phyloP scores from a whole-genome alignment of 768 basidiomycete genomes.

The Kwoniella sp. region DNA sequence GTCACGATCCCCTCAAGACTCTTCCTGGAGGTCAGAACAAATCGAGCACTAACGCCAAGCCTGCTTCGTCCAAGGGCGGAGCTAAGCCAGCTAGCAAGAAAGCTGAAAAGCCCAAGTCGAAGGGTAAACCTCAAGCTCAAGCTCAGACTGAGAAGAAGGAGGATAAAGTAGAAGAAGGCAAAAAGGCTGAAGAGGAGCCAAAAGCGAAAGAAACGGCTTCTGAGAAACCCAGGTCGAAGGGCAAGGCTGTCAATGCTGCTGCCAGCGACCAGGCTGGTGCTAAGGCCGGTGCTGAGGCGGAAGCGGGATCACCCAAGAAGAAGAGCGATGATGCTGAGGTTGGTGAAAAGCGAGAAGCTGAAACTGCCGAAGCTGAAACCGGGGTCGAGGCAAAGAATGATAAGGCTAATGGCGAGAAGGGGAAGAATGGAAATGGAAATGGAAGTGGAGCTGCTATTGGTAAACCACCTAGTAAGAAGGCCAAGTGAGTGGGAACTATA shows the following conservation, averaged over 20 bases:
- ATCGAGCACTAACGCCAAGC: slow-evolving; percentile 13
- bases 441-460: slow-evolving; percentile 23
- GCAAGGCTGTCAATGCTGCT: slow-evolving; percentile 8
- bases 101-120: slow-evolving; percentile 24
- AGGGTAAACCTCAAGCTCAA: slow-evolving; percentile 8
- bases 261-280: too few species aligned
- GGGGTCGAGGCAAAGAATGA: slow-evolving; percentile 20
- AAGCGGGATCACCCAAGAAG: not conserved
- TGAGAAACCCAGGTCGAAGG: slow-evolving; percentile 9
- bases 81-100: slow-evolving; percentile 23
- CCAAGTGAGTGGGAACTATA: slow-evolving; percentile 42
- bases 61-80: slow-evolving; percentile 5
- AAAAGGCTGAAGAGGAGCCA: slow-evolving; percentile 30
- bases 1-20: slow-evolving; percentile 52
- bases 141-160: slow-evolving; percentile 24
- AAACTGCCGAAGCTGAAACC: slow-evolving; percentile 16
- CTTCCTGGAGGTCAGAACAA: slow-evolving; percentile 18
- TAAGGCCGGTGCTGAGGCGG: not conserved
- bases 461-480: slow-evolving; percentile 47
- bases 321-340: slow-evolving; percentile 6
- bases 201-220: slow-evolving; percentile 17
- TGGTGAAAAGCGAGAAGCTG: slow-evolving; percentile 16
- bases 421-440: too few species aligned
- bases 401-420: slow-evolving; percentile 1
- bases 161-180: slow-evolving; percentile 12